phyloP scores from a whole-genome alignment of 179 eudicot species.

The Vitellaria paradoxa region DNA sequence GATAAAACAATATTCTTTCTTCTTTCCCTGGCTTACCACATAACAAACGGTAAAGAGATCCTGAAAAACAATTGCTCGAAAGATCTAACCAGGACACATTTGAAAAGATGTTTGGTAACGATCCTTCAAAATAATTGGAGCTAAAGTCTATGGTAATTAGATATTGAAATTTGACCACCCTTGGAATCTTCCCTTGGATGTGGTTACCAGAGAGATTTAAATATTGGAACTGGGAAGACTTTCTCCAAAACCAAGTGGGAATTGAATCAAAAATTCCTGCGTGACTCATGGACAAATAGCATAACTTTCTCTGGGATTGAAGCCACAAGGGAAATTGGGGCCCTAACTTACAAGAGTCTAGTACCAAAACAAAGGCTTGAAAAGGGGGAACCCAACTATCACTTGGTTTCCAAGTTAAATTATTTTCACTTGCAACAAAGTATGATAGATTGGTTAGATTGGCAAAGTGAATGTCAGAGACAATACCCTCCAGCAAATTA shows the following conservation, averaged over 20 bases:
- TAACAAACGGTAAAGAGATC: background rate
- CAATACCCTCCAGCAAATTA: too few relatives aligned
- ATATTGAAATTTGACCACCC: too few relatives aligned
- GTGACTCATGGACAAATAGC: background rate
- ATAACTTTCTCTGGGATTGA: background rate
- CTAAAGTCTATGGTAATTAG: too few relatives aligned
- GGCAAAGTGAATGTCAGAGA: too few relatives aligned
- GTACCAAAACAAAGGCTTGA: background rate
- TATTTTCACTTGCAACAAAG: background rate
- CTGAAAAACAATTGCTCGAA: slow-evolving; percentile 8
- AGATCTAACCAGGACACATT: too few relatives aligned
- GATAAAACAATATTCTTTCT: background rate
- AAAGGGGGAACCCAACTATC: background rate
- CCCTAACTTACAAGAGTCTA: slow-evolving; percentile 6
- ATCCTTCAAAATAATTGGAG: too few relatives aligned
- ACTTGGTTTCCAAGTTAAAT: background rate
- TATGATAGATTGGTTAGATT: too few relatives aligned
- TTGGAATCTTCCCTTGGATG: background rate
- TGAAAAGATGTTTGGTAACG: too few relatives aligned
- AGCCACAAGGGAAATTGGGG: too few relatives aligned
- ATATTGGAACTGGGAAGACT: background rate
- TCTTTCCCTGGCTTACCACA: background rate
- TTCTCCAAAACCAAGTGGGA: too few relatives aligned
- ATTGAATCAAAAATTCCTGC: slow-evolving; percentile 10
- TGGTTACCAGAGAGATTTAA: slow-evolving; percentile 9